Base-by-base conservation (phyloP, 495 filamentous ascomycete species). In the Lasiosphaeria ovina region DNA sequence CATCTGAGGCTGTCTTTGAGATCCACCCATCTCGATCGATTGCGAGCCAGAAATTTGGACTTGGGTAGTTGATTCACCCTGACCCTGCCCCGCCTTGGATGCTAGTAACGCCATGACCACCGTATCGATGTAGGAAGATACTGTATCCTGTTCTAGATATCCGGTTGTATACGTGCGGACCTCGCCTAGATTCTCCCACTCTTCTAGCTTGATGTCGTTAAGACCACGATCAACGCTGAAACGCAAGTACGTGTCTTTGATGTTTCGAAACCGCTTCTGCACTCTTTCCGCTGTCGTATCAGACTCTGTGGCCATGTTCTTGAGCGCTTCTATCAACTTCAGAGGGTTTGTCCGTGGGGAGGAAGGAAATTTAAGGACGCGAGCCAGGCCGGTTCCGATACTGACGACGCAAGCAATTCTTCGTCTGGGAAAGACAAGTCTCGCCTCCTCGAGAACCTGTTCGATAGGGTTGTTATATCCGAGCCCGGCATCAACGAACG, bases 401-500 rank as follows among this genome's bases (percentile, higher is more conserved):
- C 64, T 66, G 16, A 66, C 35, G 14, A 66, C 16, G 16, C 35
- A 60, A 14, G 51, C 47, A 48, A 63, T 10, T 32, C 14, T 38
- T 44, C 51, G 14, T 42, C 32, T 6, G 14, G 49, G 52, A 42
- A 55, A 66, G 10, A 63, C 51, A 34, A 14, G 32, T 17, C 34
- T 42, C 10, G 56, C 61, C 57, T 66, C 64, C 17, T 66, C 55
- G 7, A 66, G 44, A 3, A 66, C 57, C 42, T 63, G 52, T 54
- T 55, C 48, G 17, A 54, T 45, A 17, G 64, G 64, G 35, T 66
- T 66, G 57, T 66, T 66, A 40, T 45, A 63, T 14, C 44, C 42
- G 31, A 66, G 47, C 16, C 56, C 64, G 31, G 51, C 64, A 50
- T 67, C 64, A 4, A 64, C 33, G 44, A 67, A 67, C 16, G 45